These are phyloP conservation scores for Fusarium sp. DNA, from an alignment of 2,329 filamentous ascomycete genomes.

Conservation along the genomic window DNA sequence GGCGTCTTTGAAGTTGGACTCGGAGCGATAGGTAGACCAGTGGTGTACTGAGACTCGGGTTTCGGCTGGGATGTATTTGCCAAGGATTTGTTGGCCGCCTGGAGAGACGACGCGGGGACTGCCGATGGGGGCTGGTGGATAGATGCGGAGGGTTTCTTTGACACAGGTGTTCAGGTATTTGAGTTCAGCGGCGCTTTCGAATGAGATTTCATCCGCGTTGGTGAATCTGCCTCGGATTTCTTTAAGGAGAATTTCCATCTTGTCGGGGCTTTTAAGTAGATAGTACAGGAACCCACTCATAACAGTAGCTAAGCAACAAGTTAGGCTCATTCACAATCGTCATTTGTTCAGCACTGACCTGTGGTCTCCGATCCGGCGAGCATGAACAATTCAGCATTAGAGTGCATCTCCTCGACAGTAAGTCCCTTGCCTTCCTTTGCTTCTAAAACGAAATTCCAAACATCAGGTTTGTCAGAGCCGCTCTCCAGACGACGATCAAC, in stretches of 20 bases:
- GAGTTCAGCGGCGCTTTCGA: neutral
- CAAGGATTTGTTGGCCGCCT: constrained; percentile 4
- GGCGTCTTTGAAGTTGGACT: constrained; percentile 14
- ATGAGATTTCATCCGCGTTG: neutral
- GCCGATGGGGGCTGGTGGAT: constrained; percentile 11
- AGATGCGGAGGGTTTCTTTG: neutral
- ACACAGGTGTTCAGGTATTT: constrained; percentile 22
- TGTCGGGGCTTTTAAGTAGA: neutral
- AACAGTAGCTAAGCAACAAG: neutral
- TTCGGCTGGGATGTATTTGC: constrained; percentile 6
- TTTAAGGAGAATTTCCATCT: neutral
- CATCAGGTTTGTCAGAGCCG: constrained; percentile 21
- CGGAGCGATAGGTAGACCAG: constrained; percentile 15
- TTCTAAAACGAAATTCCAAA: constrained; percentile 15
- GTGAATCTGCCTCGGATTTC: neutral
- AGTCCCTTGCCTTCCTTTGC: constrained; percentile 23
- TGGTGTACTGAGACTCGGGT: constrained; percentile 13
- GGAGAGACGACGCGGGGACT: neutral
- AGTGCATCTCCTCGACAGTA: constrained; percentile 21
- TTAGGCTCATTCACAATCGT: neutral
- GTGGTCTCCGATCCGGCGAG: constrained; percentile 27
- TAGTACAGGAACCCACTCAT: constrained; percentile 7
- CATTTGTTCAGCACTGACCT: neutral
- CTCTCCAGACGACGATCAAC: constrained; percentile 2
- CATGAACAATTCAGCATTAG: constrained; percentile 21